Conservation (phyloP, 768 basidiomycete species). For the Pisolithus sp. region DNA sequence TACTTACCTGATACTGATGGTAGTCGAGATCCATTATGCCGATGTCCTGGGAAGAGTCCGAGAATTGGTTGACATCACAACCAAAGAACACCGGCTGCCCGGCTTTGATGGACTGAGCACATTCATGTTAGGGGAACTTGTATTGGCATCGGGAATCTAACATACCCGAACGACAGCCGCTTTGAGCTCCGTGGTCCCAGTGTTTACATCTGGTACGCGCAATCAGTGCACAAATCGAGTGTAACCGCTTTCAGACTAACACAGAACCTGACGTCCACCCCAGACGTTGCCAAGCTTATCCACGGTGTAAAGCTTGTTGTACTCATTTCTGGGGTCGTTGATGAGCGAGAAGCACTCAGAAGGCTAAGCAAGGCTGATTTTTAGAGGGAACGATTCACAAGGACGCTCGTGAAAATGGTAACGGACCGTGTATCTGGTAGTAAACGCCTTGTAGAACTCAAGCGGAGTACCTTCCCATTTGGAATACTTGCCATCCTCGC, state of each 20-base stretch:
- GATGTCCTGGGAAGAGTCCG: slow-evolving; percentile 42
- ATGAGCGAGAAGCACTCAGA: slow-evolving; percentile 85
- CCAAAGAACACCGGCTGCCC: slow-evolving; percentile 93
- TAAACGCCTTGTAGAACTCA: slow-evolving; percentile 71
- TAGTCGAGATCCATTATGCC: slow-evolving; percentile 87
- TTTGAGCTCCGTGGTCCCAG: slow-evolving; percentile 77
- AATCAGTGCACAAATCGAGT: neutral
- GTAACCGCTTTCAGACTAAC: slow-evolving; percentile 36
- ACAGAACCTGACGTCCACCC: slow-evolving; percentile 78
- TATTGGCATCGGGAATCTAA: neutral
- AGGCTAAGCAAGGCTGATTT: slow-evolving; percentile 34
- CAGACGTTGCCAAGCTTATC: slow-evolving; percentile 90
- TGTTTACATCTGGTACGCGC: slow-evolving; percentile 72
- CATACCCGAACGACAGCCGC: slow-evolving; percentile 64
- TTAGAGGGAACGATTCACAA: neutral
- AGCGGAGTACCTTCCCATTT: slow-evolving; percentile 76
- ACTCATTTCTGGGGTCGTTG: slow-evolving; percentile 87
- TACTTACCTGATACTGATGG: slow-evolving; percentile 69
- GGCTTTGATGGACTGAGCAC: slow-evolving; percentile 63
- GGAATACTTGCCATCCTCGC: slow-evolving; percentile 66
- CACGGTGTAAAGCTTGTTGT: slow-evolving; percentile 81
- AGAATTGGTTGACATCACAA: slow-evolving; percentile 90
- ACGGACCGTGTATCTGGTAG: slow-evolving; percentile 49
- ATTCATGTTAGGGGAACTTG: neutral
- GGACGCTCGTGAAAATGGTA: neutral